phyloP scores from a whole-genome alignment of 1,284 basidiomycete genomes.

The Salmacisia buchloeana region DNA sequence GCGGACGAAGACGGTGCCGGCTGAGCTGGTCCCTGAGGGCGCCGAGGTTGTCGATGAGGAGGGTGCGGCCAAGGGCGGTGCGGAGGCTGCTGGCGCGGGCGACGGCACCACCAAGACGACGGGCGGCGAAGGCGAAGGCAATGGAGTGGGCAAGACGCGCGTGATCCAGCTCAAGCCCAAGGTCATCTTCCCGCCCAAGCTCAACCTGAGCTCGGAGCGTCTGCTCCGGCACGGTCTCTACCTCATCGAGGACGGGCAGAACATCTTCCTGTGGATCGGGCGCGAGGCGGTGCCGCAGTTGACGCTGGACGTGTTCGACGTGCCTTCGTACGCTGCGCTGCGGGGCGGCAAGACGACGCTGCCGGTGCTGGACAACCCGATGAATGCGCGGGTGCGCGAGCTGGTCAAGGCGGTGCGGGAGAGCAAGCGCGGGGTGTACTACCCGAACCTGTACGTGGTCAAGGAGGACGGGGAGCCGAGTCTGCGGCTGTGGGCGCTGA shows the following conservation, averaged over 20 bases:
- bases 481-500: slow-evolving; percentile 87
- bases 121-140: neutral
- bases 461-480: slow-evolving; percentile 93
- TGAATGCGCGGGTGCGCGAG: slow-evolving; percentile 87
- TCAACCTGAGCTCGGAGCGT: slow-evolving; percentile 86
- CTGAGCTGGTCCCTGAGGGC: neutral
- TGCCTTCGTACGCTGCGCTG: slow-evolving; percentile 78
- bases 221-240: slow-evolving; percentile 92
- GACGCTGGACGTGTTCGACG: slow-evolving; percentile 86
- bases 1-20: neutral
- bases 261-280: slow-evolving; percentile 95
- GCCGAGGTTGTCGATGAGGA: neutral
- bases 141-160: slow-evolving; percentile 10
- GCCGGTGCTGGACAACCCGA: slow-evolving; percentile 79
- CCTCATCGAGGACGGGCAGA: slow-evolving; percentile 95
- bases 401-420: slow-evolving; percentile 88
- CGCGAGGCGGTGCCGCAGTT: slow-evolving; percentile 93
- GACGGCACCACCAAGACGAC: neutral
- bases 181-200: slow-evolving; percentile 72
- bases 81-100: neutral
- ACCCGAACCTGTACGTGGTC: slow-evolving; percentile 91
- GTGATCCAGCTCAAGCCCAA: slow-evolving; percentile 17
- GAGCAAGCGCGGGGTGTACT: slow-evolving; percentile 76
- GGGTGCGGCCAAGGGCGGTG: neutral
- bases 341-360: slow-evolving; percentile 90